Base-by-base conservation (phyloP, 108 stramenopile genomes). In the Cyclotella cryptica region DNA sequence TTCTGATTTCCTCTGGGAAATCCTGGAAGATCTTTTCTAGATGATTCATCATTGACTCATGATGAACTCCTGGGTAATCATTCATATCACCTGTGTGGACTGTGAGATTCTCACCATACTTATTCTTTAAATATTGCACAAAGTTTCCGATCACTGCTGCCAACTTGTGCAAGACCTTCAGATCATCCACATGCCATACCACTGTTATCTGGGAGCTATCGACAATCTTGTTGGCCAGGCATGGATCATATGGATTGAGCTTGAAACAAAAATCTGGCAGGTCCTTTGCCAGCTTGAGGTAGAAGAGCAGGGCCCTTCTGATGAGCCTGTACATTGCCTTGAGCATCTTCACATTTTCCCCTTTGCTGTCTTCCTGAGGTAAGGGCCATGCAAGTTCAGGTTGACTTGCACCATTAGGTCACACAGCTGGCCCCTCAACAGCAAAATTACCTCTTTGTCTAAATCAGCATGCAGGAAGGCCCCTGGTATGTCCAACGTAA, bases 231-330 rank as follows among this genome's bases (percentile, higher is more conserved):
- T 39, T 69, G 0, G 52, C 52, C 14, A 69, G 6, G n/a, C 68
- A 69, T 53, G 52, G 68, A 54, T 69, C 51, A n/a, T 69, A 69
- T n/a, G 68, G 68, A n/a, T 35, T 35, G 35, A 35, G 4, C 35
- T 35, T 6, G 6, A 35, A 35, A 35, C 35, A 2, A 35, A 5
- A 35, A 35, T 35, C 35, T 35, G 35, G 2, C 35, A 35, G 35
- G 35, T 35, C 35, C 35, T 35, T 35, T 6, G 6, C 35, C 35
- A 35, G 6, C 35, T 35, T 35, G 35, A 35, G 35, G 6, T 35
- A 35, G 6, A 6, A 35, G 35, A 35, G 35, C 35, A 35, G 35
- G 35, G 35, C 35, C 2, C 35, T 35, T 6, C 35, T 35, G 2
- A 35, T 2, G 4, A 35, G 35, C 6, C 35, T 6, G 6, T 35